phyloP scores from a whole-genome alignment of 192 early-diverging fungal species.

The Fimicolochytrium jonesii region DNA sequence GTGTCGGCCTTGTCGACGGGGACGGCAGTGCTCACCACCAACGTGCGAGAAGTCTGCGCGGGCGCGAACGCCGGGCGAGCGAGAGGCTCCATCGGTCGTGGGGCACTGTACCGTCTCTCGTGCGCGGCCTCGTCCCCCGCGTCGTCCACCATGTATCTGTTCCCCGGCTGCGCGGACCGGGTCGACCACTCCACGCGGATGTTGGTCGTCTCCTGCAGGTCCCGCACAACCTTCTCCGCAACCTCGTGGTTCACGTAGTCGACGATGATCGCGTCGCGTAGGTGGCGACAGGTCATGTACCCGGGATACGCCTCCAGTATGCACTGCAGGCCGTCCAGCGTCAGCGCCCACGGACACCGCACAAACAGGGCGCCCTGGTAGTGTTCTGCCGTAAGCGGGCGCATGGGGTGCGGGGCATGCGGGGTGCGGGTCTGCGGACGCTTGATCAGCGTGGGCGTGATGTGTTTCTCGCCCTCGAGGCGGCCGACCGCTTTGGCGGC shows the following conservation, averaged over 20 bases:
- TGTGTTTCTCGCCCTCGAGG: constrained; percentile 16
- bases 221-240: constrained; percentile 9
- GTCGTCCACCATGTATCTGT: constrained; percentile 5
- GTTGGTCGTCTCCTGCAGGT: constrained; percentile 16
- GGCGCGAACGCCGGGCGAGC: not conserved
- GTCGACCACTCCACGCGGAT: constrained; percentile 10
- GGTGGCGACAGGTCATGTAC: constrained; percentile 12
- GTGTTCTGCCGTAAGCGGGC: not conserved
- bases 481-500: constrained; percentile 1
- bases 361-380: constrained; percentile 5
- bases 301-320: constrained; percentile 10
- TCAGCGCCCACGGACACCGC: not conserved
- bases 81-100: not conserved
- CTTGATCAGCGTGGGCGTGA: constrained; percentile 19
- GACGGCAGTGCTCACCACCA: not conserved
- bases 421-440: constrained; percentile 4
- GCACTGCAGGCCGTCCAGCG: not conserved
- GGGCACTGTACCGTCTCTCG: not conserved
- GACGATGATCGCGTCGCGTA: constrained; percentile 10
- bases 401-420: constrained; percentile 1
- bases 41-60: not conserved
- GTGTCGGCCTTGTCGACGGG: constrained; percentile 11
- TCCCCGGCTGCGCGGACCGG: constrained; percentile 12
- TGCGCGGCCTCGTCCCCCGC: not conserved
- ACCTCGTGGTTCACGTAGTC: not conserved